Evolutionary conservation across 495 filamentous ascomycete genomes (phyloP), one percentile per base, ranked within the genome.

Genomic region (Penicillium argentinense): DNA sequence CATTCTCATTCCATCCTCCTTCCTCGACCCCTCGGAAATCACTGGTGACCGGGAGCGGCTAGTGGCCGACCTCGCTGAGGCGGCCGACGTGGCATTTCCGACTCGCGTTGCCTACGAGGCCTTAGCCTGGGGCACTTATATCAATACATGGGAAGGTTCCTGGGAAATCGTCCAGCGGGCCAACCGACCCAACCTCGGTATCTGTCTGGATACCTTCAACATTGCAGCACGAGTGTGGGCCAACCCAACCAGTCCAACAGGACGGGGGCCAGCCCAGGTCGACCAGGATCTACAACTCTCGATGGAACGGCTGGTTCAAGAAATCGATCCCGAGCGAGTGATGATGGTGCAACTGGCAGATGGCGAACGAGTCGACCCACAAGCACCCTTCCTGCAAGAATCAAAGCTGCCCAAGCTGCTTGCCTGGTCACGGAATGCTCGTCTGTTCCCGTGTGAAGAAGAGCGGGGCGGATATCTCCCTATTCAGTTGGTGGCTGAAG

Each of bases 141-240:
- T 82, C 37, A 78, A 87, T 62, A 80, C 74, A 64, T 88, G 86
- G 86, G 83, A 89, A 54, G 62, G 69, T 38, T 77, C 71, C 51
- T 90, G 84, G 83, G 75, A 83, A 17, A 64, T 89, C 7, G 79
- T 87, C 1, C 52, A 67, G 40, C 62, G 59, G 14, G 85, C 87
- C 33, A 68, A 87, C 57, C 64, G 85, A 12, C 72, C 75, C 4
- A 89, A 89, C 63, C 83, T 89, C 44, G 86, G 86, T 6, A 67
- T 86, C 46, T 87, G 84, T 62, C 71, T 89, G 13, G 86, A 89
- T 63, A 88, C 83, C 0, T 90, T 85, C 64, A 86, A 90, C 65
- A 88, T 88, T 38, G 81, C 83, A 4, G 86, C 78, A 0, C 67
- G 81, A 19, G 66, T 87, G 16, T 90, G 78, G 58, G 86, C 82